A percentile compares a stretch with the other conserved stretches of the same genome.
Evolutionary conservation across 106 monocot species (phyloP).

Genomic region (Narthecium ossifragum): DNA sequence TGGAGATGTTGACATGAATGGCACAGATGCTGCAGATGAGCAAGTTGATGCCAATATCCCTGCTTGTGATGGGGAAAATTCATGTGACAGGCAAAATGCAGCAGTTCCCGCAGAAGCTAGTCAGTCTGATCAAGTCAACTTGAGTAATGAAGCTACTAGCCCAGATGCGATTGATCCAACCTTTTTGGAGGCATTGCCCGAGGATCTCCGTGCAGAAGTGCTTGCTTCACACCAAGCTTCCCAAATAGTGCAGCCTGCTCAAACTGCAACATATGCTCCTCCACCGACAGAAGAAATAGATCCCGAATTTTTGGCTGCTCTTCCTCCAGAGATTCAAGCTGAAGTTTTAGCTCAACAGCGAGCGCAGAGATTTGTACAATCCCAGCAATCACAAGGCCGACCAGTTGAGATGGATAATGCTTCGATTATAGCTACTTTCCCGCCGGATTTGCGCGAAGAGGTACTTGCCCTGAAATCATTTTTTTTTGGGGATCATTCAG

Average conservation of each 20-base stretch:
- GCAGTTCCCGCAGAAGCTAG: conserved; percentile 19
- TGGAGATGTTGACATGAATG: conserved; percentile 38
- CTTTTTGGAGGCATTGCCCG: conserved; percentile 74
- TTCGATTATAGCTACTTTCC: conserved; percentile 82
- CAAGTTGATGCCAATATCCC: conserved; percentile 17
- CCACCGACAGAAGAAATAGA: conserved; percentile 65
- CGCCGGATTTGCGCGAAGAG: conserved; percentile 78
- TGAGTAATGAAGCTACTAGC: conserved; percentile 30
- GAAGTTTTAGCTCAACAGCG: conserved; percentile 79
- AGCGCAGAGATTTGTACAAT: conserved; percentile 43
- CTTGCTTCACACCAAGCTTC: conserved; percentile 60
- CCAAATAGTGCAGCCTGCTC: conserved; percentile 19
- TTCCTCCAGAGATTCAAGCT: conserved; percentile 80
- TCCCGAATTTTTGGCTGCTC: conserved; percentile 83
- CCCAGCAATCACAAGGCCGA: conserved; percentile 43
- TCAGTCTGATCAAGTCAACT: conserved; percentile 24
- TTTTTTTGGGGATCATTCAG: background rate
- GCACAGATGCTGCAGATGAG: conserved; percentile 15
- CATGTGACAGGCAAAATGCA: conserved; percentile 13
- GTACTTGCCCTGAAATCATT: conserved; percentile 8
- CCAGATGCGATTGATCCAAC: conserved; percentile 78
- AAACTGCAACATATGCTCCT: conserved; percentile 35
- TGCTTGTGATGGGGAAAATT: conserved; percentile 16
- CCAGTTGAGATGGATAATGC: conserved; percentile 88
- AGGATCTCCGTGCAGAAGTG: conserved; percentile 78